Conservation (phyloP, 495 filamentous ascomycete species). For the Talaromyces wortmannii region DNA sequence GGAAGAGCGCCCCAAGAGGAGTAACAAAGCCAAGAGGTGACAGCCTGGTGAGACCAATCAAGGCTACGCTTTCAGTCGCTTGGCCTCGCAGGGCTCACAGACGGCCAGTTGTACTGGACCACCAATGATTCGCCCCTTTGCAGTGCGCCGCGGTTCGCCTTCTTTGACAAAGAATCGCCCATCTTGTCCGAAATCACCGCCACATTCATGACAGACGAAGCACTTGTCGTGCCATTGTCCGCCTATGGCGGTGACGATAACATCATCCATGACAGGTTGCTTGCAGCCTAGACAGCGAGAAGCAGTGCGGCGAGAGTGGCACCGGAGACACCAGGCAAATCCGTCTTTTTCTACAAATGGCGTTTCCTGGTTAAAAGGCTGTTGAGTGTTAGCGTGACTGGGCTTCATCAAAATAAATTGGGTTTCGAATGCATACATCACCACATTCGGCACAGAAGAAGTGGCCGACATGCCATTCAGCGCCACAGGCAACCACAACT, state of each 20-base stretch:
- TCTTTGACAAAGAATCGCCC: slow-evolving; percentile 59
- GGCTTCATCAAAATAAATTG: background rate
- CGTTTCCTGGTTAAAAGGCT: slow-evolving; percentile 71
- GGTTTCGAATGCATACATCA: slow-evolving; percentile 47
- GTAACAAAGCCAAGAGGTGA: no score
- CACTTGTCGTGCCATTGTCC: slow-evolving; percentile 92
- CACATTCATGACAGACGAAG: slow-evolving; percentile 75
- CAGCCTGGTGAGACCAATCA: background rate
- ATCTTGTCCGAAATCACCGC: slow-evolving; percentile 49
- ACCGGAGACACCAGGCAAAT: slow-evolving; percentile 96
- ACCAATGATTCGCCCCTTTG: slow-evolving; percentile 41
- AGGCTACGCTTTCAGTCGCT: slow-evolving; percentile 51
- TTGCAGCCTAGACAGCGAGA: slow-evolving; percentile 83
- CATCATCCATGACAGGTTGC: slow-evolving; percentile 76
- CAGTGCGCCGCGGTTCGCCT: slow-evolving; percentile 43
- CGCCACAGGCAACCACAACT: slow-evolving; percentile 85
- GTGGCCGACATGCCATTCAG: slow-evolving; percentile 95
- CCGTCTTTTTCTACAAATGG: slow-evolving; percentile 97
- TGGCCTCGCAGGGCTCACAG: slow-evolving; percentile 59
- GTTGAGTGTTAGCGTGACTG: background rate
- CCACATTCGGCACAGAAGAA: slow-evolving; percentile 99
- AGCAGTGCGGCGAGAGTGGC: slow-evolving; percentile 84
- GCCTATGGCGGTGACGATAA: slow-evolving; percentile 79
- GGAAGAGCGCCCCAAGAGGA: background rate
- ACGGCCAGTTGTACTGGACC: slow-evolving; percentile 45